A percentile compares a stretch with the other conserved stretches of the same genome.
Conservation (phyloP, 2,329 filamentous ascomycete species). For the Drechslera avenae region DNA sequence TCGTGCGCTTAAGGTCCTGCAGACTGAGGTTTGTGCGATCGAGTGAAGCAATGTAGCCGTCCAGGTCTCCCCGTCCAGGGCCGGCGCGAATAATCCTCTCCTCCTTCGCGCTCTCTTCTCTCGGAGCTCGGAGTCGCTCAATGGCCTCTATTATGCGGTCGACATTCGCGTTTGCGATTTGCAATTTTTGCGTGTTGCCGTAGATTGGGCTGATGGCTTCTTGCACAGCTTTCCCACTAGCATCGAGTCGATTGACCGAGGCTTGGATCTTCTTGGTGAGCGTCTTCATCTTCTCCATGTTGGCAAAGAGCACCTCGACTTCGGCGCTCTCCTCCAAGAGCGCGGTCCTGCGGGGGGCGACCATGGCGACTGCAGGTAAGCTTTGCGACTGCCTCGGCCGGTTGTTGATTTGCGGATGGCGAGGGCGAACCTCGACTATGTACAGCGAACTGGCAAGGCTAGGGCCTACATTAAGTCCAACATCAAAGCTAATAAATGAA, state of each 20-base stretch:
- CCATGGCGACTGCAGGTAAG: slow-evolving; percentile 50
- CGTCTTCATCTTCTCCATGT: slow-evolving; percentile 88
- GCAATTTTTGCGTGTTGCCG: slow-evolving; percentile 86
- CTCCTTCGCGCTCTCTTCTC: slow-evolving; percentile 88
- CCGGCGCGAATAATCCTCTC: slow-evolving; percentile 85
- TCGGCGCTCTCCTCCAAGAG: slow-evolving; percentile 71
- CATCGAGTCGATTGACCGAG: slow-evolving; percentile 80
- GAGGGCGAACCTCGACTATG: slow-evolving; percentile 8
- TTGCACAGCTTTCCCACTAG: slow-evolving; percentile 86
- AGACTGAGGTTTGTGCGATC: slow-evolving; percentile 88
- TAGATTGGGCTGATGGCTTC: slow-evolving; percentile 92
- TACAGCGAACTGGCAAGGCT: slow-evolving; percentile 5
- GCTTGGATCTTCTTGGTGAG: slow-evolving; percentile 95
- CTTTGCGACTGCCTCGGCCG: slow-evolving; percentile 24
- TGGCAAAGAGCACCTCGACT: slow-evolving; percentile 69
- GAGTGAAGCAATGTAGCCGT: slow-evolving; percentile 85
- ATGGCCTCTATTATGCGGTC: slow-evolving; percentile 86
- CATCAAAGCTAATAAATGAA: slow-evolving; percentile 2
- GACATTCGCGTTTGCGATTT: slow-evolving; percentile 87
- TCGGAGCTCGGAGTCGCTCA: slow-evolving; percentile 84
- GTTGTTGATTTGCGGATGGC: neutral
- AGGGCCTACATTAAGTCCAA: slow-evolving; percentile 7
- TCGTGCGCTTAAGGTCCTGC: slow-evolving; percentile 83
- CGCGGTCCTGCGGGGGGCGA: slow-evolving; percentile 59
- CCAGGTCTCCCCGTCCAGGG: slow-evolving; percentile 69